Evolutionary conservation across 2,329 filamentous ascomycete species (phyloP).

Genomic region (Periconia digitata): DNA sequence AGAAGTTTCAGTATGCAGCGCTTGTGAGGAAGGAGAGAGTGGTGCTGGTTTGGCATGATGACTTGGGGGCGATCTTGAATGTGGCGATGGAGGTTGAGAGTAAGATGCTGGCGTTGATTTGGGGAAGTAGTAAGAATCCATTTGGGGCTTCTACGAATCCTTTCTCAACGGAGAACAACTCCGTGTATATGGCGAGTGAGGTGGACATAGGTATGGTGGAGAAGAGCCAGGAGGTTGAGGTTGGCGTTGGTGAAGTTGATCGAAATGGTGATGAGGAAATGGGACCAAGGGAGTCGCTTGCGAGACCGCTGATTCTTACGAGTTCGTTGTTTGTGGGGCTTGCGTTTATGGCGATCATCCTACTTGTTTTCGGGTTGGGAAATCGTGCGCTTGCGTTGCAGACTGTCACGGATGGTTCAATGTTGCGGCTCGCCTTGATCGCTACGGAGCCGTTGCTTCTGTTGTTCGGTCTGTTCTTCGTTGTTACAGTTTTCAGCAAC

Average conservation of each 20-base stretch:
- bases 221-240: slow-evolving; percentile 21
- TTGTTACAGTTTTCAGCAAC: slow-evolving; percentile 14
- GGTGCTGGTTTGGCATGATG: slow-evolving; percentile 79
- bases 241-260: slow-evolving; percentile 37
- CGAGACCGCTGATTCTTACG: slow-evolving; percentile 52
- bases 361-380: slow-evolving; percentile 58
- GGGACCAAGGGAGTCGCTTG: slow-evolving; percentile 43
- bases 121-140: slow-evolving; percentile 51
- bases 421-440: slow-evolving; percentile 57
- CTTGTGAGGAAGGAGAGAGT: slow-evolving; percentile 72
- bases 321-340: slow-evolving; percentile 58
- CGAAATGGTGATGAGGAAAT: slow-evolving; percentile 30
- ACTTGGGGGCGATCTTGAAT: slow-evolving; percentile 68
- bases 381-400: slow-evolving; percentile 58
- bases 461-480: slow-evolving; percentile 54
- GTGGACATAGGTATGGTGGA: slow-evolving; percentile 12
- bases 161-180: slow-evolving; percentile 24
- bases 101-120: slow-evolving; percentile 72
- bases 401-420: slow-evolving; percentile 55
- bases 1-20: slow-evolving; percentile 78
- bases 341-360: slow-evolving; percentile 54
- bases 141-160: slow-evolving; percentile 47
- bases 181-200: slow-evolving; percentile 28
- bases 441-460: slow-evolving; percentile 47
- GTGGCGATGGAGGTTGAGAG: slow-evolving; percentile 72